These are phyloP conservation scores for Diaporthe capsici DNA, from an alignment of 2,329 filamentous ascomycete species.

Conservation along the genomic window DNA sequence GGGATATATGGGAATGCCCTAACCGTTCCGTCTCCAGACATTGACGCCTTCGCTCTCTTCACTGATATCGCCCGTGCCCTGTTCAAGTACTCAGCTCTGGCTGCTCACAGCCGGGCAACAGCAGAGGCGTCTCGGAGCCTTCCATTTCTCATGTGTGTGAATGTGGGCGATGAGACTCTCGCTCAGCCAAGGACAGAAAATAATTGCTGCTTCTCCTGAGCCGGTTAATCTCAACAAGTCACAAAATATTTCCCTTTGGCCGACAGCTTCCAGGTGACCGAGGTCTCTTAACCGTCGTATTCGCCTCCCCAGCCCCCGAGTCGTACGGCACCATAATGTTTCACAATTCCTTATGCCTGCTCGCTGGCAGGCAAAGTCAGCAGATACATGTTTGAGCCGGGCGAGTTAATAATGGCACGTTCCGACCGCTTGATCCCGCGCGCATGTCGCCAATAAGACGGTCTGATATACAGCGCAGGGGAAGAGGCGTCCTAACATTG, in stretches of 20 bases:
- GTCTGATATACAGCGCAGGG: background rate
- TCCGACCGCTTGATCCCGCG: conserved; percentile 9
- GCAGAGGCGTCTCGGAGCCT: background rate
- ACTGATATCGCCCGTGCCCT: background rate
- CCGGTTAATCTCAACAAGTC: background rate
- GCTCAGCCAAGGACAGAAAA: background rate
- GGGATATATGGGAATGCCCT: background rate
- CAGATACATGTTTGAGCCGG: conserved; percentile 16
- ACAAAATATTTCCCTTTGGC: background rate
- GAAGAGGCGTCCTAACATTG: background rate
- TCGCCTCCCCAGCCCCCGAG: conserved; percentile 16
- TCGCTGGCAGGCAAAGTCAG: conserved; percentile 10
- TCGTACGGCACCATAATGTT: conserved; percentile 24
- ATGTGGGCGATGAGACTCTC: background rate
- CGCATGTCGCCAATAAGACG: conserved; percentile 5
- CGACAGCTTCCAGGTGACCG: background rate
- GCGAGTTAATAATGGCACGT: background rate
- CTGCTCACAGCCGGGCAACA: background rate
- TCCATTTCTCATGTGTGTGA: no score
- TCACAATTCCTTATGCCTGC: conserved; percentile 4
- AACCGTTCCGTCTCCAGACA: background rate
- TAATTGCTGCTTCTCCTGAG: background rate
- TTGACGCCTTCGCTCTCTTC: background rate
- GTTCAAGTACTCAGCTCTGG: background rate
- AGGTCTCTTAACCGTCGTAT: background rate